Percentiles rank a stretch among this genome's conserved stretches.
Evolutionary conservation across 78 protist species (phyloP).

Genomic region (Andalucia godoyi): DNA sequence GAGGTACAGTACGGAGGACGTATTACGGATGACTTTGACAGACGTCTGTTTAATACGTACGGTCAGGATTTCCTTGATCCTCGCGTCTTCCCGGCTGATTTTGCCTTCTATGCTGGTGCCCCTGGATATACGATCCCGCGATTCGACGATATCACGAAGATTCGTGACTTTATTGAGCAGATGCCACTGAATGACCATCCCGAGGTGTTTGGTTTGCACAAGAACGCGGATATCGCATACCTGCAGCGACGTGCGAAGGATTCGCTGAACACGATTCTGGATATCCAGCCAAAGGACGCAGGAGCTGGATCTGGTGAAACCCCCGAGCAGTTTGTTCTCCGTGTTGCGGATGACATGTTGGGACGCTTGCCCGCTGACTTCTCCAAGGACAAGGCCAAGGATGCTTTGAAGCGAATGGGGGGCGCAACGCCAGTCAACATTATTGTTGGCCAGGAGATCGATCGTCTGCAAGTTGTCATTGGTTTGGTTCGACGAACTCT

Average conservation of each 20-base stretch:
- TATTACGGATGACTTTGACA: constrained; percentile 76
- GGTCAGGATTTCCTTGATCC: constrained; percentile 19
- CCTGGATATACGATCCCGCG: constrained; percentile 12
- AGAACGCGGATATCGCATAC: constrained; percentile 74
- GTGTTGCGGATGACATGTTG: constrained; percentile 33
- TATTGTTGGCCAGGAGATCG: constrained; percentile 64
- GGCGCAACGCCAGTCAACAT: constrained; percentile 49
- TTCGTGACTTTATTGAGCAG: constrained; percentile 11
- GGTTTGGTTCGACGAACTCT: constrained; percentile 19
- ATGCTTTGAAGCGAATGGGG: constrained; percentile 3
- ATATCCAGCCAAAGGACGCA: constrained; percentile 66
- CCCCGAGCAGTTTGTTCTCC: constrained; percentile 45
- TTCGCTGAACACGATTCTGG: constrained; percentile 41
- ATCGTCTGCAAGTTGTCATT: constrained; percentile 38
- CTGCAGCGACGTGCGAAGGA: constrained; percentile 13
- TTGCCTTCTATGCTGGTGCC: constrained; percentile 13
- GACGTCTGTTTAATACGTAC: constrained; percentile 37
- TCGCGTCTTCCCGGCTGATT: constrained; percentile 12
- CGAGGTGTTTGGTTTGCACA: constrained; percentile 71
- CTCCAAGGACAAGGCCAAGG: constrained; percentile 15
- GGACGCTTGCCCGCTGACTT: constrained; percentile 48
- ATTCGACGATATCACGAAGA: neutral
- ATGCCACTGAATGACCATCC: constrained; percentile 60
- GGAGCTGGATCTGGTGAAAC: constrained; percentile 45
- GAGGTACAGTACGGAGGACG: constrained; percentile 87